phyloP scores from a whole-genome alignment of 306 rosid species.

The Fragaria nilgerrensis region DNA sequence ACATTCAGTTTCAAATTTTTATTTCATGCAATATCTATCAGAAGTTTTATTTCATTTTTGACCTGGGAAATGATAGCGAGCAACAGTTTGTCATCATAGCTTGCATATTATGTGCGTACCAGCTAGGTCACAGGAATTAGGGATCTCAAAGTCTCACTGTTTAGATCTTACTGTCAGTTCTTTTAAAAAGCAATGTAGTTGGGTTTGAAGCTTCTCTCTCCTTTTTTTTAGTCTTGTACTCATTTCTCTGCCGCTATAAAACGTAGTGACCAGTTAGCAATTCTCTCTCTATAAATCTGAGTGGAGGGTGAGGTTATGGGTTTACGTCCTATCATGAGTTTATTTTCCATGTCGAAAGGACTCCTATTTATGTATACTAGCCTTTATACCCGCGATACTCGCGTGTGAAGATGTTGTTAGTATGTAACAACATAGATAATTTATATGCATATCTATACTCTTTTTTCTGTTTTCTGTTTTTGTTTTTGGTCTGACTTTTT shows the following conservation, averaged over 20 bases:
- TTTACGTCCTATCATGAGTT: not conserved
- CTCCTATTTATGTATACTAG: not conserved
- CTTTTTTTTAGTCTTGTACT: not conserved
- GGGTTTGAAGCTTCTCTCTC: not conserved
- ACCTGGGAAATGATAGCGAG: not conserved
- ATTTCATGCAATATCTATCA: not conserved
- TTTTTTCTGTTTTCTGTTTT: not conserved
- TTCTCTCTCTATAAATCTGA: not conserved
- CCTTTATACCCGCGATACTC: no score
- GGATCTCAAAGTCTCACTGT: not conserved
- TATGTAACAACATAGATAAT: not conserved
- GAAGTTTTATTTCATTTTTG: not conserved
- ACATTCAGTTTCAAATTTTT: constrained; percentile 6
- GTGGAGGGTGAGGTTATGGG: constrained; percentile 2
- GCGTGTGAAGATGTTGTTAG: no score
- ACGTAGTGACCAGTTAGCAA: not conserved
- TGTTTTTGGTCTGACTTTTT: no score
- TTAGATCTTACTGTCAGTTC: not conserved
- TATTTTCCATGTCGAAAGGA: not conserved
- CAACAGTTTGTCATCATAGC: not conserved
- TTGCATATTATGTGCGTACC: not conserved
- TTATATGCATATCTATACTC: not conserved
- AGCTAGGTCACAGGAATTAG: not conserved
- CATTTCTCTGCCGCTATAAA: not conserved
- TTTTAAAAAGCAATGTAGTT: not conserved